These are phyloP conservation scores for Nicotiana otophora DNA, from an alignment of 257 asterid species.

Conservation along the genomic window DNA sequence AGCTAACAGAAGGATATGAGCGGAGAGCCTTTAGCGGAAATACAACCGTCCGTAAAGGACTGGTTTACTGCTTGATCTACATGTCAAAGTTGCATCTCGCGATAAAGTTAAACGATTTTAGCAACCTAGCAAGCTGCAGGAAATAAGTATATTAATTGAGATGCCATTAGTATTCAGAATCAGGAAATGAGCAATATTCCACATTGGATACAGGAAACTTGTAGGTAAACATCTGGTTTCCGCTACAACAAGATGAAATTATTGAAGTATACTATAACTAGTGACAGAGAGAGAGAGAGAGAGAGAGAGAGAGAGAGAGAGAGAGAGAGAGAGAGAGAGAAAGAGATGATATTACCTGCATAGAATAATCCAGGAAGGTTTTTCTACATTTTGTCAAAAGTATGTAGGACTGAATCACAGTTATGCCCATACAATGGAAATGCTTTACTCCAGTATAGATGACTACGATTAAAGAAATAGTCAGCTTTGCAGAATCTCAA, in stretches of 20 bases:
- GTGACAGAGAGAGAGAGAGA: too few relatives aligned
- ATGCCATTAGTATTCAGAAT: not conserved
- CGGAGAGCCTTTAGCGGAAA: too few relatives aligned
- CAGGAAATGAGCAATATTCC: not conserved
- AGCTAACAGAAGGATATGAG: not conserved
- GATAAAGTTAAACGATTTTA: not conserved
- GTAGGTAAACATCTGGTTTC: not conserved
- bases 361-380: conserved; percentile 81
- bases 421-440: conserved; percentile 71
- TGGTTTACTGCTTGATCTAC: not conserved
- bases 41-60: not conserved
- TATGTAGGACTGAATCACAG: conserved; percentile 52
- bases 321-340: too few relatives aligned
- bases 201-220: not conserved
- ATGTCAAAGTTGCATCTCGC: not conserved
- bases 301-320: not conserved
- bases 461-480: conserved; percentile 51
- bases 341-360: conserved; percentile 51
- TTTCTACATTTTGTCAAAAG: conserved; percentile 77
- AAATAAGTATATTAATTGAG: not conserved
- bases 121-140: not conserved
- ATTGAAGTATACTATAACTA: not conserved
- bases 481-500: not conserved
- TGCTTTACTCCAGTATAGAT: conserved; percentile 78
- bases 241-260: not conserved